Percentiles rank a stretch among this genome's conserved stretches.
These are phyloP conservation scores for Dryas alaskensis DNA, from an alignment of 306 rosid species.

Conservation along the genomic window DNA sequence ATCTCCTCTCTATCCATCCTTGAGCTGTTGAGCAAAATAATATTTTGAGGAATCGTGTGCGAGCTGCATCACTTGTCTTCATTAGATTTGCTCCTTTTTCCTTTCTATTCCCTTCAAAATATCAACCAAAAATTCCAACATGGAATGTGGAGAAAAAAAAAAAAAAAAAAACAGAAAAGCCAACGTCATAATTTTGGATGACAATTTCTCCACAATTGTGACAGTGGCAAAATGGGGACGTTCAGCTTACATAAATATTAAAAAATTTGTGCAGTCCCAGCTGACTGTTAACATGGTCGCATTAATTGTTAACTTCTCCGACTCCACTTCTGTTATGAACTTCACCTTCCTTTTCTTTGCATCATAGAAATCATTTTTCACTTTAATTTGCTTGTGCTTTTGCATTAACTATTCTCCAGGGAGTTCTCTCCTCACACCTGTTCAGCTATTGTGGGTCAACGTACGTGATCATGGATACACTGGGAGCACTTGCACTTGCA, in stretches of 20 bases:
- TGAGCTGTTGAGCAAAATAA: no score
- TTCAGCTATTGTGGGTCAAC: constrained; percentile 89
- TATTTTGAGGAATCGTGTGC: no score
- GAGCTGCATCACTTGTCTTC: no score
- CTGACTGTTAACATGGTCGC: constrained; percentile 92
- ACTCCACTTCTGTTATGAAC: constrained; percentile 13
- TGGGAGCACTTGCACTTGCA: constrained; percentile 97
- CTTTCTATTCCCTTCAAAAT: no score
- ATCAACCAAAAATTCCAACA: no score
- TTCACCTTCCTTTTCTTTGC: background rate
- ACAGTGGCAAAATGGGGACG: constrained; percentile 99
- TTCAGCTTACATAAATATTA: constrained; percentile 86
- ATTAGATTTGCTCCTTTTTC: no score
- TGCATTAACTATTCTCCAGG: constrained; percentile 45
- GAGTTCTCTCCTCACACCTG: constrained; percentile 88
- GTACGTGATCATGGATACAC: constrained; percentile 94
- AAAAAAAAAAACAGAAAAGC: no score
- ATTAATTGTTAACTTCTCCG: constrained; percentile 78
- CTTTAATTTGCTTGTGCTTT: constrained; percentile 24
- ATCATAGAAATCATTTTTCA: constrained; percentile 1
- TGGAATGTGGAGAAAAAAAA: no score
- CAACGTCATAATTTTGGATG: constrained; percentile 77
- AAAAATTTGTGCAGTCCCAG: constrained; percentile 97
- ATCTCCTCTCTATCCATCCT: no score
- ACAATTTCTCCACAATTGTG: constrained; percentile 95